These are phyloP conservation scores for Breynia disticha DNA, from an alignment of 441 rosid genomes.

Conservation along the genomic window DNA sequence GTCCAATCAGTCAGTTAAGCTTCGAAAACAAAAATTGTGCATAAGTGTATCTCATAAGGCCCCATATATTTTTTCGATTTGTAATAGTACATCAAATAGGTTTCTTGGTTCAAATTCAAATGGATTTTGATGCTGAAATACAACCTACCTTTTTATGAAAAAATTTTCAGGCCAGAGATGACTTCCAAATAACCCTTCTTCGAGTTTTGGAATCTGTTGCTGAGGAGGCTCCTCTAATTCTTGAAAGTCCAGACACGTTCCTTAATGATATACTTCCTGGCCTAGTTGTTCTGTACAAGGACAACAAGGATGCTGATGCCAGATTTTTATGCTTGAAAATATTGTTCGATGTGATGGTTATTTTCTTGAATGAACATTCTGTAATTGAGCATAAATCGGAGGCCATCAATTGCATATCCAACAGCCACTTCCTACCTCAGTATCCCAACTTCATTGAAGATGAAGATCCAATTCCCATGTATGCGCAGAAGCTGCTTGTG, in stretches of 20 bases:
- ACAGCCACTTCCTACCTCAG: conserved; percentile 78
- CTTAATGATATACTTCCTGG: conserved; percentile 70
- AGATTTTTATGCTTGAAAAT: conserved; percentile 90
- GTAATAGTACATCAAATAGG: background rate
- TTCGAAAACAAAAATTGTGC: too few species aligned
- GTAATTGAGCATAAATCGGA: conserved; percentile 40
- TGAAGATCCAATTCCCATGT: conserved; percentile 97
- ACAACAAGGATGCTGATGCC: conserved; percentile 91
- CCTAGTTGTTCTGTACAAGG: conserved; percentile 64
- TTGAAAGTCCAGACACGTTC: conserved; percentile 46
- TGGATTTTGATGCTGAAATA: conserved; percentile 3
- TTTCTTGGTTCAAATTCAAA: background rate
- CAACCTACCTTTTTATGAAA: background rate
- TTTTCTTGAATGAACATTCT: conserved; percentile 54
- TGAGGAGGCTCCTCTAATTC: conserved; percentile 55
- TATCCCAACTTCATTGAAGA: conserved; percentile 87
- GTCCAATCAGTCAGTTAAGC: too few species aligned
- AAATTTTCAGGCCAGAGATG: conserved; percentile 72
- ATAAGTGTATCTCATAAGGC: background rate
- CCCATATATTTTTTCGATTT: background rate
- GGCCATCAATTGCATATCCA: conserved; percentile 65
- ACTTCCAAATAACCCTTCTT: conserved; percentile 86
- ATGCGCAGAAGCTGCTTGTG: conserved; percentile 89
- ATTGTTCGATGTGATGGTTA: conserved; percentile 72
- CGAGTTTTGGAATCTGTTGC: conserved; percentile 68